These are phyloP conservation scores for Daldinia vernicosa DNA, from an alignment of 495 filamentous ascomycete species.

Conservation along the genomic window DNA sequence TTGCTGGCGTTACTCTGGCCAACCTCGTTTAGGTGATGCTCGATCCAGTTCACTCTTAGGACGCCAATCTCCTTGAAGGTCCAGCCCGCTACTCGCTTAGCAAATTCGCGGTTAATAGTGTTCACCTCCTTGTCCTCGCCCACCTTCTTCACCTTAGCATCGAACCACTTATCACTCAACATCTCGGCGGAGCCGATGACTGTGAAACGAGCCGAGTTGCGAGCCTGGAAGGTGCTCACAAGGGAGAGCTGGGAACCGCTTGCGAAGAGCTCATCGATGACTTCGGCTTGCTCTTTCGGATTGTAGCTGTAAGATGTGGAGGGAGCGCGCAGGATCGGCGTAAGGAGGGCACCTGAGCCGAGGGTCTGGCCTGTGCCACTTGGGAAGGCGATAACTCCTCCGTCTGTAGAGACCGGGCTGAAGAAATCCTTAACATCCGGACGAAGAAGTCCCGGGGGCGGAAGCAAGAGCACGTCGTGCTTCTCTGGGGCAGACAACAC, in stretches of 20 bases:
- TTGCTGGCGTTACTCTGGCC: conserved; percentile 67
- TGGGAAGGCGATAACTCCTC: conserved; percentile 76
- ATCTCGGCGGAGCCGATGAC: conserved; percentile 87
- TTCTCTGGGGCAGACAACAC: conserved; percentile 74
- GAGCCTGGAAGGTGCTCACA: conserved; percentile 84
- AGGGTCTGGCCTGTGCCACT: conserved; percentile 81
- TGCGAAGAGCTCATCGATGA: conserved; percentile 78
- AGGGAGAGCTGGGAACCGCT: conserved; percentile 83
- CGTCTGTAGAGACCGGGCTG: conserved; percentile 62
- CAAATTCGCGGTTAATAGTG: conserved; percentile 86
- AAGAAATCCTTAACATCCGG: conserved; percentile 83
- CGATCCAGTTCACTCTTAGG: conserved; percentile 81
- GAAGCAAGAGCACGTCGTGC: conserved; percentile 88
- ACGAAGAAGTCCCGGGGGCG: conserved; percentile 67
- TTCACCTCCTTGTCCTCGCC: conserved; percentile 62
- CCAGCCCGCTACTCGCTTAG: conserved; percentile 83
- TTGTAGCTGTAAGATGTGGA: conserved; percentile 92
- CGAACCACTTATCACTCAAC: conserved; percentile 90
- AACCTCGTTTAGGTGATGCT: conserved; percentile 76
- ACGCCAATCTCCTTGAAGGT: conserved; percentile 94
- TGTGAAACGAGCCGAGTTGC: conserved; percentile 91
- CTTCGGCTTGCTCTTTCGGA: conserved; percentile 82
- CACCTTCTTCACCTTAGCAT: conserved; percentile 74
- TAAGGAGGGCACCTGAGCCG: conserved; percentile 76
- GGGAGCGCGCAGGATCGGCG: conserved; percentile 82